Base-by-base conservation (phyloP, 116 monocot genomes). In the Dioscorea cayenensis region DNA sequence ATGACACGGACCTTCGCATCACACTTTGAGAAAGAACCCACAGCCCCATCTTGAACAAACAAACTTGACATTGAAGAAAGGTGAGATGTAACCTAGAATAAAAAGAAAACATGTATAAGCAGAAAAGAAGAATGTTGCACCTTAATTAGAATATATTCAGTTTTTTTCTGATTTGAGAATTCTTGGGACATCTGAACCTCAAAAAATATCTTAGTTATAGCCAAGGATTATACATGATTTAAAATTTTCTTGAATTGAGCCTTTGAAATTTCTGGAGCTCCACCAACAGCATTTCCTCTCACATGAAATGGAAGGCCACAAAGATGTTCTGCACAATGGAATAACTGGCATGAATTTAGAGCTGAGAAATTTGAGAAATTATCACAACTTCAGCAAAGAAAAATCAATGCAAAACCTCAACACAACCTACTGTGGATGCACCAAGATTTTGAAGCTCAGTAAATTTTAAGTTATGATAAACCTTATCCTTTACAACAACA, bases 1-100 rank as follows among this genome's bases (percentile, higher is more conserved):
- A 96, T 90, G 16, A 92, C 72, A 71, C 96, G 92, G 66, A 96
- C 92, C 81, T 96, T 96, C 62, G 84, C 92, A 84, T 89, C 88
- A 76, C 81, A 90, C 76, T 77, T 84, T 73, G 79, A 37, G 65
- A 78, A 84, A 32, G 87, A 85, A 71, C 84, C 82, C 70, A 96
- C 64, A 62, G 86, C 82, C 7, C 96, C 96, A 80, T 96, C 96
- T 88, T 96, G 96, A 35, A 92, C 88, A 85, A 82, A 96, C 21
- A 92, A 23, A 32, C 75, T 81, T 19, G 83, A 74, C n/a, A 85
- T 64, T 0, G 90, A 90, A 66, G 96, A 96, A 67, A 96, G 71
- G 73, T 92, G 96, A 79, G 87, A 80, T 55, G 90, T 83, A 76
- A 90, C 92, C 96, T 95, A 81, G 64, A 82, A 66, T 23, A 19